Conservation (phyloP, 164 flowering plant genomes). For the Magnolia kwangsiensis region DNA sequence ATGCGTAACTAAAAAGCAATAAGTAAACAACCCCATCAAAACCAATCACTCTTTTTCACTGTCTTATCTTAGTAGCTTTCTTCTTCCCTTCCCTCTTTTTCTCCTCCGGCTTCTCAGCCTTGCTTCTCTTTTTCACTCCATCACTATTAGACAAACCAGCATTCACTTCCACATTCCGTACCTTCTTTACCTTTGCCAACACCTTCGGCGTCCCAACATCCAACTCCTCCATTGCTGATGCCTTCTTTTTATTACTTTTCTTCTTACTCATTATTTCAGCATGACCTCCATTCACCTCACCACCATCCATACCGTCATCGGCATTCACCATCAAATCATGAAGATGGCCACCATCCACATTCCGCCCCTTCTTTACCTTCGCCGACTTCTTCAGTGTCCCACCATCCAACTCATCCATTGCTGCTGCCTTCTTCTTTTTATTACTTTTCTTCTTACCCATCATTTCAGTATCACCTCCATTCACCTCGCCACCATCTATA, state of each 20-base stretch:
- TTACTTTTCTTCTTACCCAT: slow-evolving; percentile 19
- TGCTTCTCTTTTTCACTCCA: slow-evolving; percentile 18
- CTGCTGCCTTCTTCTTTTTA: slow-evolving; percentile 17
- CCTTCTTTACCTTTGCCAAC: slow-evolving; percentile 17
- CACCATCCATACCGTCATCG: not conserved
- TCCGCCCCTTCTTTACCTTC: slow-evolving; percentile 13
- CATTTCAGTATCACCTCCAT: slow-evolving; percentile 8
- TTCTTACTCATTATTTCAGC: slow-evolving; percentile 18
- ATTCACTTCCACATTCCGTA: not conserved
- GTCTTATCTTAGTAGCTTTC: slow-evolving; percentile 20
- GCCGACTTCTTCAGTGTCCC: slow-evolving; percentile 15
- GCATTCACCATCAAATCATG: slow-evolving; percentile 5
- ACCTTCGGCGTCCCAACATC: slow-evolving; percentile 8
- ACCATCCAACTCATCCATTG: slow-evolving; percentile 6
- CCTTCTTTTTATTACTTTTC: slow-evolving; percentile 17
- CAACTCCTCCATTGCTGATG: slow-evolving; percentile 5
- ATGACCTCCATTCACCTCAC: not conserved
- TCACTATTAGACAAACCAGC: not conserved
- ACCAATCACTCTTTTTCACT: not conserved
- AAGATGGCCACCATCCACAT: not conserved
- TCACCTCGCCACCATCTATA: not conserved
- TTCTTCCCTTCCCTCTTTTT: slow-evolving; percentile 22
- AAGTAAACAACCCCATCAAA: not conserved
- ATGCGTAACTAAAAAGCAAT: not conserved
- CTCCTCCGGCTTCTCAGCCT: slow-evolving; percentile 12